Conservation (phyloP, 129 eudicot genomes). For the Lactuca sativa region DNA sequence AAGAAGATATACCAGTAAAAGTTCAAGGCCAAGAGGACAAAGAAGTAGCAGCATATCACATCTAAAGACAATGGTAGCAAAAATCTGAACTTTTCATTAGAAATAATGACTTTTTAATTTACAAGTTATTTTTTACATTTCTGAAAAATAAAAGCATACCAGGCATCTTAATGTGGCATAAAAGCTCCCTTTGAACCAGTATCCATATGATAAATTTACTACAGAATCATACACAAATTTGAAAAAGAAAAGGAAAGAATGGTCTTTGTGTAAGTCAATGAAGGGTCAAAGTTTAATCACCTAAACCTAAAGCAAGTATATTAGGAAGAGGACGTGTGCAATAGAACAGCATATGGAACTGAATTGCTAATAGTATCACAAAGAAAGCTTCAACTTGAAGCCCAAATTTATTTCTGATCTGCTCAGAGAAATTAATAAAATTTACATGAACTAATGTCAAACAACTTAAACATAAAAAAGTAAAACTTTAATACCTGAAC, state of each 20-base stretch:
- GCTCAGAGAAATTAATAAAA: conserved; percentile 27
- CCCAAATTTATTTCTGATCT: conserved; percentile 86
- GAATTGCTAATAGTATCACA: conserved; percentile 70
- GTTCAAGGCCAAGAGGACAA: conserved; percentile 84
- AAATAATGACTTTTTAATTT: conserved; percentile 7
- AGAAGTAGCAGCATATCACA: conserved; percentile 90
- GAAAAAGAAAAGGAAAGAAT: background rate
- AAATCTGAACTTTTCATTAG: conserved; percentile 53
- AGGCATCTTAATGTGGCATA: conserved; percentile 73
- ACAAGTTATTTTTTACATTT: background rate
- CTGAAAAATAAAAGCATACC: conserved; percentile 45
- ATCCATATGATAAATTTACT: conserved; percentile 94
- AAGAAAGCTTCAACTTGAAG: conserved; percentile 88
- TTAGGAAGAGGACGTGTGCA: conserved; percentile 99
- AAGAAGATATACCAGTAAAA: conserved; percentile 65
- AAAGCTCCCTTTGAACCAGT: conserved; percentile 69
- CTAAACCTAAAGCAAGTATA: conserved; percentile 89
- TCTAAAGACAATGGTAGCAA: conserved; percentile 88
- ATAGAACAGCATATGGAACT: conserved; percentile 92
- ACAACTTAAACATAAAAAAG: background rate
- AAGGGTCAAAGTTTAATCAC: conserved; percentile 39
- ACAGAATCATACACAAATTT: conserved; percentile 23
- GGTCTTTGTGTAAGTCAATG: background rate
- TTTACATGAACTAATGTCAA: conserved; percentile 11
- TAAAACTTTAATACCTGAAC: conserved; percentile 54